Evolutionary conservation across 2,329 filamentous ascomycete genomes (phyloP), one percentile per base, ranked within the genome.

Genomic region (Aureobasidium uvarum): DNA sequence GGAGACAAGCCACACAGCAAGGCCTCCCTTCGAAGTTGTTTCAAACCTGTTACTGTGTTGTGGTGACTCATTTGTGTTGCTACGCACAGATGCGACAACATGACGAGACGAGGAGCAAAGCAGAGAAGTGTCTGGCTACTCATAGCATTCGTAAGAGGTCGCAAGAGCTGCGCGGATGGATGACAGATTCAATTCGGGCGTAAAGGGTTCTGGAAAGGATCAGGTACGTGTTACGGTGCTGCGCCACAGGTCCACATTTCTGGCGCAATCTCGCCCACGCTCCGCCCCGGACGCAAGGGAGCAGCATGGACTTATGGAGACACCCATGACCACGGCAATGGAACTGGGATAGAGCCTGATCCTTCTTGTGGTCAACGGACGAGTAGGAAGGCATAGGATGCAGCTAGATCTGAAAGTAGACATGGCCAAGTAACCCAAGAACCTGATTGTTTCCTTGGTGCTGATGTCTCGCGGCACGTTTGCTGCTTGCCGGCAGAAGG

Each of bases 121-220:
- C 25, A 45, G 18, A 48, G 56, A 60, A 60, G 41, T 20, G n/a
- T 25, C 28, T 60, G 43, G 56, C 54, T 31, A 16, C 48, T 8
- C 25, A 33, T 31, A 33, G 31, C n/a, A 56, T 31, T 56, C 54
- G 38, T 18, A 10, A 43, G 36, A 41, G 54, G 16, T 31, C 18
- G 48, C 25, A 58, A 45, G 23, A 58, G n/a, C 20, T 14, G 25
- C 10, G 28, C 31, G 18, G 39, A 45, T 43, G 38, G 38, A 58
- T 58, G 54, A 58, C 38, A 58, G 54, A 58, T 58, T 14, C 11
- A n/a, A 43, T 16, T 58, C 54, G 54, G 3, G 39, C 54, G 54
- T 43, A 58, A 31, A 36, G 33, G 54, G 54, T 13, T 18, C 54
- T n/a, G 36, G 33, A 11, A 13, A 11, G 7, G 54, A 58, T 58